Conservation (phyloP, 331 rosid genomes). For the Rosa hybrid region DNA sequence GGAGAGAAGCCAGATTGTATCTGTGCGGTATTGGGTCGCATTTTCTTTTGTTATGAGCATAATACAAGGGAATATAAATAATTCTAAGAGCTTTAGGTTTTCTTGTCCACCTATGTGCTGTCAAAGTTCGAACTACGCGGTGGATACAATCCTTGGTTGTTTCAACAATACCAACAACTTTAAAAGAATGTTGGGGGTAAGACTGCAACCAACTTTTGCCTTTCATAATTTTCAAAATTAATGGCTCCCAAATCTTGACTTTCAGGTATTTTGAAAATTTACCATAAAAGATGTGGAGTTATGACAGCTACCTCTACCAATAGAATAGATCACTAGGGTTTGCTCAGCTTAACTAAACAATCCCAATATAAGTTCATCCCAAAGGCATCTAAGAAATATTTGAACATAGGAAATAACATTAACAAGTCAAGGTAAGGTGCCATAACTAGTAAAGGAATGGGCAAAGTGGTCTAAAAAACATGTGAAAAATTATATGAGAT, state of each 20-base stretch:
- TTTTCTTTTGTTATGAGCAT: background rate
- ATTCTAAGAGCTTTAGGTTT: background rate
- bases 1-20: background rate
- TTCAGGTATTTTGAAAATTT: background rate
- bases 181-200: background rate
- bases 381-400: background rate
- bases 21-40: background rate
- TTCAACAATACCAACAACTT: background rate
- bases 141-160: background rate
- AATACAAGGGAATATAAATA: background rate
- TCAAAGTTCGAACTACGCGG: background rate
- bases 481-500: background rate
- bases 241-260: background rate
- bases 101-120: background rate
- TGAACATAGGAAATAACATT: background rate
- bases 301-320: background rate
- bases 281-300: background rate
- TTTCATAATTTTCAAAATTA: background rate
- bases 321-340: background rate
- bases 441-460: background rate
- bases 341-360: background rate
- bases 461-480: background rate
- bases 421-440: conserved; percentile 7
- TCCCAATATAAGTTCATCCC: background rate
- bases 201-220: background rate